Conservation (phyloP, 805 yeast species). For the Cyberlindnera euphorbiae region DNA sequence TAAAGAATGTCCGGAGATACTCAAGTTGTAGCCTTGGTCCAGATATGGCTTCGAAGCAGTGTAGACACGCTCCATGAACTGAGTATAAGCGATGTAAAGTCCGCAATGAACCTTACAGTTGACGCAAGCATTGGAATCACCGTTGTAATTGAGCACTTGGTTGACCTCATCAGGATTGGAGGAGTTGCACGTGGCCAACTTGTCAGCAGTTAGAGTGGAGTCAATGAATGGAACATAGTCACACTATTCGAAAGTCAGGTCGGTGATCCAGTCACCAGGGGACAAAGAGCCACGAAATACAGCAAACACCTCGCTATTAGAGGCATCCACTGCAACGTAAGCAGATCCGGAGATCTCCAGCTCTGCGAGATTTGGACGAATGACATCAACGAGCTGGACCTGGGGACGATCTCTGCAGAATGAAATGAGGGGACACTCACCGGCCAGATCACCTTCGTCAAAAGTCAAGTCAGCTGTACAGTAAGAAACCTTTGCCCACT, state of each 20-base stretch:
- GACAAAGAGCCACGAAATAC: conserved; percentile 64
- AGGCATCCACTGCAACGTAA: conserved; percentile 45
- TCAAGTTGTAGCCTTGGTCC: conserved; percentile 41
- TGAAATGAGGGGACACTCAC: conserved; percentile 13
- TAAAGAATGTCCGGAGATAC: conserved; percentile 65
- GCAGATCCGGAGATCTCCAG: conserved; percentile 52
- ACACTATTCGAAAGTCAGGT: conserved; percentile 45
- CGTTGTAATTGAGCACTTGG: conserved; percentile 2
- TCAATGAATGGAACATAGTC: conserved; percentile 39
- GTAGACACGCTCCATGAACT: conserved; percentile 39
- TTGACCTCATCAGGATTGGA: background rate
- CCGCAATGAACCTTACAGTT: conserved; percentile 63
- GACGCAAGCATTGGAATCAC: conserved; percentile 31
- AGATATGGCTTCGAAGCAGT: conserved; percentile 29
- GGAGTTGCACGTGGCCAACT: background rate
- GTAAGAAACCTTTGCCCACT: conserved; percentile 18
- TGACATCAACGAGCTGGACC: conserved; percentile 8
- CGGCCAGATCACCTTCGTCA: conserved; percentile 6
- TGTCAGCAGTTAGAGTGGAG: conserved; percentile 1
- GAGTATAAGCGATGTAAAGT: conserved; percentile 35
- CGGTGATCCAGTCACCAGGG: conserved; percentile 57
- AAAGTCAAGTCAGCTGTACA: conserved; percentile 11
- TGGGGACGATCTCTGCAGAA: conserved; percentile 12
- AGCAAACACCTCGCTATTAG: conserved; percentile 38
- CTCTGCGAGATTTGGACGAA: conserved; percentile 15